Conservation (phyloP, 352 stramenopile genomes). For the Phytophthora crassamura region DNA sequence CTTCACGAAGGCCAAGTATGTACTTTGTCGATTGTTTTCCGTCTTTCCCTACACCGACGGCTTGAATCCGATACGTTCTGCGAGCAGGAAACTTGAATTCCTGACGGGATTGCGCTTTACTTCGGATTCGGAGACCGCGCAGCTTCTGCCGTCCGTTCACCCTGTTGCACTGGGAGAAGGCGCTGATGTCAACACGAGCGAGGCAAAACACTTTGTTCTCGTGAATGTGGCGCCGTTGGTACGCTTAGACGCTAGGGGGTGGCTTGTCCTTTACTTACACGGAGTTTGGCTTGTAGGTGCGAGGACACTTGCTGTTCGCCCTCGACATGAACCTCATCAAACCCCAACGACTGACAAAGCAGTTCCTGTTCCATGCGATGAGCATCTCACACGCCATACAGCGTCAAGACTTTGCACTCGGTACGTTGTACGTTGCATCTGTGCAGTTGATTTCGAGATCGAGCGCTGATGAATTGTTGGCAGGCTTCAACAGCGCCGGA, state of each 20-base stretch:
- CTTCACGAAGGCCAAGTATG: slow-evolving; percentile 71
- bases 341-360: slow-evolving; percentile 46
- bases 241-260: slow-evolving; percentile 2
- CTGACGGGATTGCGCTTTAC: slow-evolving; percentile 46
- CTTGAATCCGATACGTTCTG: slow-evolving; percentile 19
- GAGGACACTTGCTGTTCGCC: slow-evolving; percentile 65
- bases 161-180: slow-evolving; percentile 1
- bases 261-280: not conserved
- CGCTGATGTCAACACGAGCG: not conserved
- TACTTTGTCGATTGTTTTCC: not conserved
- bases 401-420: slow-evolving; percentile 52
- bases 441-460: not conserved
- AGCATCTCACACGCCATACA: slow-evolving; percentile 31
- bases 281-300: slow-evolving; percentile 41
- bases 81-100: slow-evolving; percentile 54
- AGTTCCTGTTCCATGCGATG: slow-evolving; percentile 36
- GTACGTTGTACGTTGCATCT: slow-evolving; percentile 38
- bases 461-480: not conserved
- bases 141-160: slow-evolving; percentile 23
- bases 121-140: not conserved
- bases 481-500: slow-evolving; percentile 76
- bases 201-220: slow-evolving; percentile 46
- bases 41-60: not conserved
- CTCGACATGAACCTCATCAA: slow-evolving; percentile 48
- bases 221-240: slow-evolving; percentile 79